Base-by-base conservation (phyloP, 805 yeast genomes). In the Brettanomyces custersianus region DNA sequence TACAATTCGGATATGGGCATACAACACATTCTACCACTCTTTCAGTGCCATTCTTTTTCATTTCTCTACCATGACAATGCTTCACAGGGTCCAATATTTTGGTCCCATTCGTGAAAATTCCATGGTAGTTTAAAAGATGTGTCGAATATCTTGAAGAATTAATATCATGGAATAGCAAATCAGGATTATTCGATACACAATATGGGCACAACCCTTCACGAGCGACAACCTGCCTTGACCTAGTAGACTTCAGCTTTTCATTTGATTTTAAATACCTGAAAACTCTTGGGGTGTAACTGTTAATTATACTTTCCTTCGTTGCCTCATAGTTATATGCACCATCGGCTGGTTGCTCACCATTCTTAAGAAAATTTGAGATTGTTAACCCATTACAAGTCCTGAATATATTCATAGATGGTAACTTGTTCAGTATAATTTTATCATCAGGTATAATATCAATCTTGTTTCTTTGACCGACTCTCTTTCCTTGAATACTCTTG, bases 161-260 rank as follows among this genome's bases (percentile, higher is more conserved):
- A 39, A 48, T 38, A 25, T 48, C 51, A 30, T 36, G 35, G 30
- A 48, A 48, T 5, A 35, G 5, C 3, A 22, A 15, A 5, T 37
- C 34, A 36, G 36, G 16, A 11, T 31, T 12, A 4, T 24, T 15
- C 2, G 20, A 9, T 4, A 12, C 19, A 32, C 48, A 45, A 32
- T 39, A 45, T n/a, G 47, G 47, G 15, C 48, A 45, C n/a, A 45
- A 24, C 6, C 47, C 48, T 31, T 41, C 37, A 39, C 53, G 26
- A 46, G 30, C 27, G 15, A 37, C 35, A 16, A 33, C 23, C 6
- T 28, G 22, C 8, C n/a, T 31, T 9, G 32, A n/a, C 20, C 40
- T 36, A 19, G 17, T 12, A 11, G 13, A 23, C 30, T 40, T 40
- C 17, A 24, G 23, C 12, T n/a, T 4, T 10, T 33, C 35, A 6